Base-by-base conservation (phyloP, 805 yeast genomes). In the Schwanniomyces vanrijiae region DNA sequence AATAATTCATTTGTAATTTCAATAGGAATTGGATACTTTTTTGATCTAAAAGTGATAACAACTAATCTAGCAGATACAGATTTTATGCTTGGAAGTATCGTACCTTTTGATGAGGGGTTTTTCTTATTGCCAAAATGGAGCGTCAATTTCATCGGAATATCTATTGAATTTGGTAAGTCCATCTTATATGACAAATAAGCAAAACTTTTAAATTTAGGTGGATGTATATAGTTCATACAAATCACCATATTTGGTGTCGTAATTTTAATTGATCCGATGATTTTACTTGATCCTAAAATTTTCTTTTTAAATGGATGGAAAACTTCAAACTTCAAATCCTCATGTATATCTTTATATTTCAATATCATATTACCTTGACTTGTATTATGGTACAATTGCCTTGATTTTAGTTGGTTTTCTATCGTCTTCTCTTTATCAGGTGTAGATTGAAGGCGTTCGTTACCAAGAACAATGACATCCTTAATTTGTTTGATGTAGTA, bases 1-100 rank as follows among this genome's bases (percentile, higher is more conserved):
- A 71, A 49, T 14, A 66, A 55, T 33, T 66, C 73, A 51, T 70
- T 72, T 44, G 61, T 60, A 25, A 72, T 47, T 53, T 71, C 77
- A 6, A 72, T 45, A 2, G 77, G 75, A 10, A 72, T 66, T 2
- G 72, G 66, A 21, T 55, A 53, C 41, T 63, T 59, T 13, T 61
- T 57, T 2, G 76, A 65, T 39, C 60, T 54, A 14, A 65, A 50
- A 16, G 75, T 65, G 24, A 64, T 42, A 0, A 61, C 73, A 2
- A 63, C 64, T 25, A 72, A 58, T 38, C 70, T 75, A 3, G 64
- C 62, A 2, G 42, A 26, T 7, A 62, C 50, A 2, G 44, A 13
- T 29, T 56, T 62, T 39, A 65, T 49, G 39, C 56, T 60, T 0
- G 71, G 69, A 2, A 58, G 39, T 4, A 14, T 10, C 4, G 16